Base-by-base conservation (phyloP, 805 yeast species). In the Metschnikowia orientalis region DNA sequence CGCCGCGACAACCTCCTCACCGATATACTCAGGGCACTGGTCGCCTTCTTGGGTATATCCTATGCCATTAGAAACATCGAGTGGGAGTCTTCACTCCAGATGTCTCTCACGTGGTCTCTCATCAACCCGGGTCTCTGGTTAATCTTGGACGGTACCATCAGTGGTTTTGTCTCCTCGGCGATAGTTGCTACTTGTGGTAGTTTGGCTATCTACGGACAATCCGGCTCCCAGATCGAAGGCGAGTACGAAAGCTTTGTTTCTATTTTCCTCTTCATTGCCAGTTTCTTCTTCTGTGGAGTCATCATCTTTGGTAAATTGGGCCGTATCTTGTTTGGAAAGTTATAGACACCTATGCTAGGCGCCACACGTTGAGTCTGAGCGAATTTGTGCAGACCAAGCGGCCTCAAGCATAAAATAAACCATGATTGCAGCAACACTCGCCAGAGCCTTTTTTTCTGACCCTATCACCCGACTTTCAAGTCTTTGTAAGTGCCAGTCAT, bases 241-340 rank as follows among this genome's bases (percentile, higher is more conserved):
- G 39, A 38, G 26, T 48, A 41, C 11, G 59, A 56, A 8, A 64
- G 58, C 34, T 37, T 52, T 26, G 44, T 61, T 24, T 75, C 78
- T 2, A 61, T 67, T 18, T 54, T 71, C 51, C 58, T 77, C 19
- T 76, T 77, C 73, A 57, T 74, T 25, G 79, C 73, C 3, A 73
- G 84, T 51, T 78, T 79, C 58, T 73, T 76, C 52, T 81, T 80
- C 57, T 67, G 80, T 45, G 81, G 83, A 0, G 61, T 75, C 28
- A 64, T 81, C 23, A 67, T 81, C 16, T 79, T 81, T 56, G 87
- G 89, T 12, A 80, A 80, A 52, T 50, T 81, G 34, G 85, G 86
- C 10, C 72, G 84, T 52, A 73, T 66, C 37, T 54, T 77, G 27
- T 73, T 63, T 32, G 53, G 54, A 8, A 34, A 40, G 26, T 15